Conservation (phyloP, 352 stramenopile species). For the Pelagophyceae sp. region DNA sequence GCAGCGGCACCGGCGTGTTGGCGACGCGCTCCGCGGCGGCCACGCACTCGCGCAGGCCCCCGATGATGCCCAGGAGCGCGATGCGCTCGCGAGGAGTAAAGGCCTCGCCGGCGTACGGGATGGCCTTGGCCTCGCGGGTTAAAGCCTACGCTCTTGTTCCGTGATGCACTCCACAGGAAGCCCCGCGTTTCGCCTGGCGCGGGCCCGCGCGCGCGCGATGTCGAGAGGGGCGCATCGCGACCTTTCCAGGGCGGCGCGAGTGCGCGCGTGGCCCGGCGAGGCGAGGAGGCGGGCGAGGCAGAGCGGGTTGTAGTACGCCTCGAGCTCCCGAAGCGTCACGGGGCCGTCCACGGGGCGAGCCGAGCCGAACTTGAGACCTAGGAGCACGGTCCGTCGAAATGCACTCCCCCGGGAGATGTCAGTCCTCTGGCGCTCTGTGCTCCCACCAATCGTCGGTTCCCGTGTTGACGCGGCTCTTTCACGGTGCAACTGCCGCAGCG, state of each 20-base stretch:
- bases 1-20: slow-evolving; percentile 66
- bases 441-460: too few species aligned
- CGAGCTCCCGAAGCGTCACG: slow-evolving; percentile 1
- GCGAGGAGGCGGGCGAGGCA: neutral
- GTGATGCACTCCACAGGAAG: too few species aligned
- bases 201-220: neutral
- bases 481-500: neutral
- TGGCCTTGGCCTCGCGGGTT: neutral
- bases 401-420: too few species aligned
- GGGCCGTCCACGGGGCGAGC: neutral
- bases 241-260: neutral
- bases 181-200: too few species aligned
- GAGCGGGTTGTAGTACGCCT: slow-evolving; percentile 17
- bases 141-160: too few species aligned
- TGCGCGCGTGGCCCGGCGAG: too few species aligned
- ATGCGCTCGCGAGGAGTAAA: slow-evolving; percentile 60
- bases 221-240: neutral
- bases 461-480: too few species aligned
- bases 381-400: too few species aligned
- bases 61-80: slow-evolving; percentile 49
- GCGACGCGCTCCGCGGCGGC: slow-evolving; percentile 63
- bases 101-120: slow-evolving; percentile 16
- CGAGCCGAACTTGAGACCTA: neutral
- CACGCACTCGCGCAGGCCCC: slow-evolving; percentile 53
- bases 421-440: too few species aligned